Base-by-base conservation (phyloP, 495 filamentous ascomycete genomes). In the Aspergillus bertholletiae region DNA sequence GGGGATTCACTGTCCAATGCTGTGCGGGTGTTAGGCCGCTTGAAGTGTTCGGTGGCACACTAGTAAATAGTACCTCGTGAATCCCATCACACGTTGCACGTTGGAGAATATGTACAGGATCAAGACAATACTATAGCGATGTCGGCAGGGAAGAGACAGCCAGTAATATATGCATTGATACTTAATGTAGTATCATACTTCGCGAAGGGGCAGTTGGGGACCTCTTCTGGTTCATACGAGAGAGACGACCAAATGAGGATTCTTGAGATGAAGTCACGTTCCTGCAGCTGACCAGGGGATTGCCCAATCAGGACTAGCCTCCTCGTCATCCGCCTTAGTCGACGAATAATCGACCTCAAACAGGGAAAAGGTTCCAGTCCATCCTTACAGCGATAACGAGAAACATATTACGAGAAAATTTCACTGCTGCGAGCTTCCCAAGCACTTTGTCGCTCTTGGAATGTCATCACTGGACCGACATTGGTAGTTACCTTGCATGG, bases 291-390 rank as follows among this genome's bases (percentile, higher is more conserved):
- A 13, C 37, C 26, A 49, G 35, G 22, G 37, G 46, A 1, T 13
- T 44, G 6, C 53, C 37, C 26, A 49, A 49, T 50, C 18, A 26
- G 53, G 53, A 22, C 35, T 56, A 56, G 53, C 24, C 32, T 35
- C 23, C 2, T 43, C 39, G 39, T 43, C 39, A 43, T 43, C 18
- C 39, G 26, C 8, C 26, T 4, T 28, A n/a, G n/a, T n/a, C n/a
- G n/a, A n/a, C n/a, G n/a, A n/a, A 20, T 17, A 20, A 40, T 40
- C 37, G 3, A 8, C 4, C 37, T 23, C 8, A 17, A 46, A 27
- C 23, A 26, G 43, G 37, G 2, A 40, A 40, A 40, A n/a, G 7
- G 37, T 40, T 20, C 37, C 13, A 13, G n/a, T n/a, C n/a, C n/a
- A n/a, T n/a, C n/a, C n/a, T n/a, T n/a, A n/a, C n/a, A n/a, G n/a